Base-by-base conservation (phyloP, 768 basidiomycete genomes). In the Leucocoprinus sp. region DNA sequence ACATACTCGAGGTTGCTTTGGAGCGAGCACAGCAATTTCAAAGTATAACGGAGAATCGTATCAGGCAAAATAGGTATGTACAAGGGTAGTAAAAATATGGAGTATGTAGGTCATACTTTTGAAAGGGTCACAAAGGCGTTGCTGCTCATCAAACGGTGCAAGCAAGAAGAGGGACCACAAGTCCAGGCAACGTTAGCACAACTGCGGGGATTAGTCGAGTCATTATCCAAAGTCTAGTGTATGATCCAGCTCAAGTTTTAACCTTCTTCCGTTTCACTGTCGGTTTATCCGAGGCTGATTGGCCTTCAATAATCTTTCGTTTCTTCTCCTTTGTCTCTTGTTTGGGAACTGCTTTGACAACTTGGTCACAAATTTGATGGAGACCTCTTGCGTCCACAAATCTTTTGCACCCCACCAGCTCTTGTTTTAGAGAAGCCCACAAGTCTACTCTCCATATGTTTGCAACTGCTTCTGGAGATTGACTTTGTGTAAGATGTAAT, bases 301-400 rank as follows among this genome's bases (percentile, higher is more conserved):
- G 52, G 39, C 34, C 29, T 19, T 50, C 48, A 18, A 27, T 42
- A 12, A 47, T 47, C 24, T 56, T 48, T 12, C 55, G 55, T 19
- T 48, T 50, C 27, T 42, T 45, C 8, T 42, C 26, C 19, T 39
- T 41, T 24, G 22, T 31, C 24, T 42, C 27, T 34, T 22, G 18
- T 7, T 39, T 26, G 24, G 50, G 34, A 54, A 46, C 34, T 54
- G 35, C 15, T 60, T 54, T 56, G 61, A 58, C 41, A 5, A 92
- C 64, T 60, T 90, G 87, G 54, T 71, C 72, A 54, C 84, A 80
- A 62, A 81, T 72, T 42, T 70, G 71, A 22, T 72, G 70, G 6
- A 91, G 70, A 5, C 75, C 78, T 24, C 70, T 60, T 1, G 84
- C 80, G 5, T 74, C 66, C 56, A 78, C 78, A 63, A 86, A 81